Base-by-base conservation (phyloP, 129 eudicot species). In the Rutidosis leptorrhynchoides region DNA sequence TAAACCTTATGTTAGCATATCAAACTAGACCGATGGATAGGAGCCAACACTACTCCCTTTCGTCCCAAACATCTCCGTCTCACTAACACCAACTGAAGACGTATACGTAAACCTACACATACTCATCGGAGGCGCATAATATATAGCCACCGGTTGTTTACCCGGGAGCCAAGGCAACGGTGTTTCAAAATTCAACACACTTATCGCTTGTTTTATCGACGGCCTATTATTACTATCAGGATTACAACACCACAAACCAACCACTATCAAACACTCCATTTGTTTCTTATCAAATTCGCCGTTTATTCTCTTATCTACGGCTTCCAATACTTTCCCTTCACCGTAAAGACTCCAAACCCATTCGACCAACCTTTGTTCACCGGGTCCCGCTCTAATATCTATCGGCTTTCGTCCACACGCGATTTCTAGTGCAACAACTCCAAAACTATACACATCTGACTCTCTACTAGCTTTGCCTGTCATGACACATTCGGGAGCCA, bases 261-360 rank as follows among this genome's bases (percentile, higher is more conserved):
- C 76, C 7, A 70, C 70, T 80, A 83, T 76, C 69, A 83, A 64
- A 26, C 78, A 46, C 71, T 80, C 83, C 56, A 67, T 30, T 64
- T 80, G 67, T 23, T 59, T 16, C 17, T 65, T n/a, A 5, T 74
- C 48, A 19, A 51, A 74, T 19, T 66, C 72, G 4, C 40, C 63
- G 1, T 67, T 65, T 20, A 83, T 32, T 28, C 64, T 64, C 32
- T 35, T 33, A 24, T 80, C 85, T 2, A 62, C 69, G 0, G 74
- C 89, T 61, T 62, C 64, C 2, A 80, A 64, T 7, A 80, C 15
- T 19, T 59, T 56, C 22, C 78, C 73, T 57, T 69, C 75, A n/a
- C 85, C 83, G 28, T 80, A 80, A 3, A 77, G 78, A 35, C 68
- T 65, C 89, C 89, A 83, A 42, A 83, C 80, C 82, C 84, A 77